A percentile compares a stretch with the other conserved stretches of the same genome.
These are phyloP conservation scores for Paragyromitra xinjiangensis DNA, from an alignment of 495 filamentous ascomycete genomes.

Conservation along the genomic window DNA sequence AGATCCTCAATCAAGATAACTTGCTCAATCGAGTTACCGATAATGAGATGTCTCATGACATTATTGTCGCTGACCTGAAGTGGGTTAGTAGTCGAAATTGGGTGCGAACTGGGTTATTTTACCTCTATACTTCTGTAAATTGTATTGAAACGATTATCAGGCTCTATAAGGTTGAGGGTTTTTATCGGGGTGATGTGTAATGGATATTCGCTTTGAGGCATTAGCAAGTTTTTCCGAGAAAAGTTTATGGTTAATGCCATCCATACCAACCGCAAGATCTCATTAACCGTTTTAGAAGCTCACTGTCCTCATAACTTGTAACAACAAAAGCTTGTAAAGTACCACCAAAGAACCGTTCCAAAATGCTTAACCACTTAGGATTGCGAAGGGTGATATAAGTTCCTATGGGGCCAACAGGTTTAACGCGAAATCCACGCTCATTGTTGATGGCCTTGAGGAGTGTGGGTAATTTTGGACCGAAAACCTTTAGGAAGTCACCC, in stretches of 20 bases:
- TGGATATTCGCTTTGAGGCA: constrained; percentile 63
- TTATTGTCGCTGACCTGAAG: constrained; percentile 76
- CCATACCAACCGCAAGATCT: constrained; percentile 34
- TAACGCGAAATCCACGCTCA: constrained; percentile 71
- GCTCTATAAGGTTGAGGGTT: constrained; percentile 74
- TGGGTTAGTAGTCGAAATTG: constrained; percentile 30
- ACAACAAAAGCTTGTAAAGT: constrained; percentile 81
- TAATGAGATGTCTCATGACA: constrained; percentile 82
- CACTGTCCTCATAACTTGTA: constrained; percentile 70
- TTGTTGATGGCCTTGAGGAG: constrained; percentile 73
- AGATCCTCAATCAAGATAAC: constrained; percentile 76
- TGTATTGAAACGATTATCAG: constrained; percentile 75
- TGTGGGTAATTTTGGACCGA: constrained; percentile 67
- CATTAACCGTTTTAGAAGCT: constrained; percentile 62
- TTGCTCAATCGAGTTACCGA: constrained; percentile 84
- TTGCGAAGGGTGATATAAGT: constrained; percentile 75
- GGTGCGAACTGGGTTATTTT: constrained; percentile 24
- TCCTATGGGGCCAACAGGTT: constrained; percentile 86
- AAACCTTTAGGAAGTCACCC: constrained; percentile 68
- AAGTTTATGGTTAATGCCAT: neutral
- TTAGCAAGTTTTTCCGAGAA: constrained; percentile 30
- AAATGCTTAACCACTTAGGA: constrained; percentile 81
- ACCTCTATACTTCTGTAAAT: constrained; percentile 78
- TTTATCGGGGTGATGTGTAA: constrained; percentile 72
- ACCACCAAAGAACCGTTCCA: constrained; percentile 76